Evolutionary conservation across 1,284 basidiomycete species (phyloP).

Genomic region (Ganoderma leucocontextum): DNA sequence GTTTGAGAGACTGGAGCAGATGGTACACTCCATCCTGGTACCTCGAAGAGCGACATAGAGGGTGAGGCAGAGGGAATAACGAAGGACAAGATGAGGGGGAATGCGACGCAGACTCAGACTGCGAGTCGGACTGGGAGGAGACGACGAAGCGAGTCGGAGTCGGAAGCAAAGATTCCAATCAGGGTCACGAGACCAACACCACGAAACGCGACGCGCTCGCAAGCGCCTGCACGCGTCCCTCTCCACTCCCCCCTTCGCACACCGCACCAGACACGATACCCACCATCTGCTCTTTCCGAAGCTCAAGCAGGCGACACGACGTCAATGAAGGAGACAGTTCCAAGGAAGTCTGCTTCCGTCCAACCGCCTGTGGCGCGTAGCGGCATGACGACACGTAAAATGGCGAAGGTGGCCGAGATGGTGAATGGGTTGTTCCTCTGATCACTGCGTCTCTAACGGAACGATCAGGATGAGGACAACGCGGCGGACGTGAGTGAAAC

Average conservation of each 20-base stretch:
- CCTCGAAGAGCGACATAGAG: constrained; percentile 66
- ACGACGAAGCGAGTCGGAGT: too few relatives aligned
- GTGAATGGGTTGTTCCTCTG: not conserved
- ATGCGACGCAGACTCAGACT: not conserved
- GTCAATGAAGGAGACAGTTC: not conserved
- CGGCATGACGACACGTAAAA: constrained; percentile 13
- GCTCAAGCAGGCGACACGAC: not conserved
- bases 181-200: constrained; percentile 9
- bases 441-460: not conserved
- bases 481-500: constrained; percentile 8
- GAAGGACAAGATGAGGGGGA: not conserved
- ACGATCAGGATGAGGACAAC: not conserved
- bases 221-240: constrained; percentile 7
- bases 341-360: not conserved
- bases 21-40: constrained; percentile 76
- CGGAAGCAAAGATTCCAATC: not conserved
- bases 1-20: constrained; percentile 51
- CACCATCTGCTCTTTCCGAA: not conserved
- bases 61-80: not conserved
- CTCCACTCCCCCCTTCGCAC: not conserved
- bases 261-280: not conserved
- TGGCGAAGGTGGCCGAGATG: constrained; percentile 8
- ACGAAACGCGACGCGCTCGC: not conserved
- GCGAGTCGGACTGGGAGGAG: too few relatives aligned
- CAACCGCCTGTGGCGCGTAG: not conserved